Evolutionary conservation across 257 asterid genomes (phyloP).

Genomic region (Solanum bulbocastanum): DNA sequence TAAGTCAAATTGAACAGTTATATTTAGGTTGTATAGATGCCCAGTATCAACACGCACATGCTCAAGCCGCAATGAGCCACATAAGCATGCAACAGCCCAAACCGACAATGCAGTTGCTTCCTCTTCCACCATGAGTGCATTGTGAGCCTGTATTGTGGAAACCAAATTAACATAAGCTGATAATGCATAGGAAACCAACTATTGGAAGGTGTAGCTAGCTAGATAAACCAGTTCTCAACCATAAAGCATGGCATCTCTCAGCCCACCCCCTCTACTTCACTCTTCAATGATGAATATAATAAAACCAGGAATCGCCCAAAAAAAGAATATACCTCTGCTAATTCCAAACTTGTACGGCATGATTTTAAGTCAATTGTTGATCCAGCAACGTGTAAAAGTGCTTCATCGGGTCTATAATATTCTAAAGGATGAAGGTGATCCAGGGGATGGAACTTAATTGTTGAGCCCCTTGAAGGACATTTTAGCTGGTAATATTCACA

Average conservation of each 20-base stretch:
- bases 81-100: slow-evolving; percentile 94
- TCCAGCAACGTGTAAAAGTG: slow-evolving; percentile 60
- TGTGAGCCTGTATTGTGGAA: slow-evolving; percentile 45
- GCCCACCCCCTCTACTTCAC: background rate
- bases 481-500: slow-evolving; percentile 63
- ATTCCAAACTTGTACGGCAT: slow-evolving; percentile 80
- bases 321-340: slow-evolving; percentile 61
- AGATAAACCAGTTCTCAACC: background rate
- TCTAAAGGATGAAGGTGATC: slow-evolving; percentile 90
- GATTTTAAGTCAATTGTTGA: slow-evolving; percentile 75
- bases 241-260: background rate
- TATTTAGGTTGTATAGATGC: background rate
- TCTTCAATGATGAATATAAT: background rate
- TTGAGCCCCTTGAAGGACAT: slow-evolving; percentile 75
- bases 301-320: background rate
- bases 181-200: background rate
- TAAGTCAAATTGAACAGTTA: background rate
- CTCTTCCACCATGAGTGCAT: slow-evolving; percentile 89
- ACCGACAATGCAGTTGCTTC: slow-evolving; percentile 93
- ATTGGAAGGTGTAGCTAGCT: background rate
- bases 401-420: slow-evolving; percentile 76
- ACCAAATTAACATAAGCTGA: background rate
- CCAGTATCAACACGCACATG: slow-evolving; percentile 42
- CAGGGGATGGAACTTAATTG: slow-evolving; percentile 74
- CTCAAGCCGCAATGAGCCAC: slow-evolving; percentile 93